phyloP scores from a whole-genome alignment of 495 filamentous ascomycete species.

The Penicillium longicatenatum region DNA sequence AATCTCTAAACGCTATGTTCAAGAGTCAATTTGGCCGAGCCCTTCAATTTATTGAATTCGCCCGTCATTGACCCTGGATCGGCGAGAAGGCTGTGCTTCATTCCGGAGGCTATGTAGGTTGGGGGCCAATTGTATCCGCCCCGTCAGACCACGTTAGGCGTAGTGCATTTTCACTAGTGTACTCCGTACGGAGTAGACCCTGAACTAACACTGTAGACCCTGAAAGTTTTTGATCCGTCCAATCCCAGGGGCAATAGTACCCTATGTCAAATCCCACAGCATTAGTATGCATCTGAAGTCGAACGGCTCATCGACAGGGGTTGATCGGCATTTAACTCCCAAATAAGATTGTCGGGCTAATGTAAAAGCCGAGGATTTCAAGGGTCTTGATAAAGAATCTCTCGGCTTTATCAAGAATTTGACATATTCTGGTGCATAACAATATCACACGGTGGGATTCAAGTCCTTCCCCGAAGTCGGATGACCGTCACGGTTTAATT shows the following conservation, averaged over 20 bases:
- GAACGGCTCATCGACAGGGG: slow-evolving; percentile 5
- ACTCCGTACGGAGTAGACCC: too few species aligned
- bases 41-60: background rate
- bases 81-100: background rate
- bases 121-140: background rate
- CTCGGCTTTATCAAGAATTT: background rate
- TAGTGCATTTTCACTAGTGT: too few species aligned
- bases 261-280: background rate
- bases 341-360: background rate
- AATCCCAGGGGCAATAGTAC: background rate
- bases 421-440: background rate
- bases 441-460: background rate
- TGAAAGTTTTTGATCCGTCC: background rate
- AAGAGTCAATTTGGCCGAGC: background rate
- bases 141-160: background rate
- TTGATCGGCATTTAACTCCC: background rate
- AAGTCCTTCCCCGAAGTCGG: background rate
- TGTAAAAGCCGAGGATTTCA: background rate
- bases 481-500: background rate
- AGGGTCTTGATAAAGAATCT: background rate
- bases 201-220: background rate
- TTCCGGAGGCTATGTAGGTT: too few species aligned
- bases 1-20: background rate
- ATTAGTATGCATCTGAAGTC: background rate
- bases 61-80: background rate